Evolutionary conservation across 129 eudicot genomes (phyloP), one percentile per base, ranked within the genome.

Genomic region (Escallonia herrerae): DNA sequence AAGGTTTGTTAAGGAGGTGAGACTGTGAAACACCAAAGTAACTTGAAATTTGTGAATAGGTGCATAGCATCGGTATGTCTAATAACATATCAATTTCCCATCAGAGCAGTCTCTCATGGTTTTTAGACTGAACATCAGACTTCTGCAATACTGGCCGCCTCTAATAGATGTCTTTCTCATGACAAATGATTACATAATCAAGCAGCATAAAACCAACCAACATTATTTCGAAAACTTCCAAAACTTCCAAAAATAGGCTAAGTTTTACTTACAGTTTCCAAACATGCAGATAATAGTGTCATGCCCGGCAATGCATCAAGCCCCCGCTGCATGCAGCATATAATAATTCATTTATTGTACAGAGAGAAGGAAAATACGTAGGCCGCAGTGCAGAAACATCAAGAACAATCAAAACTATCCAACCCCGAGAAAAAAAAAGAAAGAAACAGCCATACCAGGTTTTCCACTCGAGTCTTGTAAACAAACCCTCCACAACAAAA

Each of bases 271-370:
- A 90, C 95, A 67, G 95, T 82, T 79, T 90, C 90, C 80, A 90
- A 76, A 72, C 95, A 91, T 37, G 95, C 94, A 43, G 97, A 87
- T 69, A 91, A 74, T 74, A 84, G 56, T 40, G 87, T 81, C 87
- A 87, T 87, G 74, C 95, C 97, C 1, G 97, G 97, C 62, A 91
- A 70, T 57, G 97, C 97, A 84, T 91, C 95, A 80, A 84, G 80
- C 55, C 95, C 97, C 41, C 56, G 94, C 97, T 91, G 90, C 88
- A 87, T 51, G 68, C 39, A 53, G 47, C 48, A 69, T 45, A 58
- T 54, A 49, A 43, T 8, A 13, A 44, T 47, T 41, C 37, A 64
- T 5, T 54, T 60, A 40, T 13, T 40, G 11, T 41, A 22, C 33
- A 22, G 33, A 0, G 44, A 5, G 9, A 3, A 66, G 58, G 46